Conservation (phyloP, 306 rosid species). For the Pyrus pyrifolia region DNA sequence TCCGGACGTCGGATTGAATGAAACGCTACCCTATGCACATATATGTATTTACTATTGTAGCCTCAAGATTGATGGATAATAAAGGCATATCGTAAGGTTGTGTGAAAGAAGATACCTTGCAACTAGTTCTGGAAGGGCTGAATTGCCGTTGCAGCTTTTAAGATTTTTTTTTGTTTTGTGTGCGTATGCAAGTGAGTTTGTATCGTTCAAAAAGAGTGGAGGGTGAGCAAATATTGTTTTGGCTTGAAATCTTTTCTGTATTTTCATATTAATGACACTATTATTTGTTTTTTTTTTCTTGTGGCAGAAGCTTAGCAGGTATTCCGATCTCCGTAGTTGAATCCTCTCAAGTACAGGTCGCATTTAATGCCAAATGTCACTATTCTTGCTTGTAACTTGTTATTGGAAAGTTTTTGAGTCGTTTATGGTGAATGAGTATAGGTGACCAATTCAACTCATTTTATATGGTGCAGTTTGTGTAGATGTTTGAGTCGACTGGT, state of each 20-base stretch:
- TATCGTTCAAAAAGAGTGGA: neutral
- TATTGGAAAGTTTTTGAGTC: neutral
- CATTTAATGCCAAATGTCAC: neutral
- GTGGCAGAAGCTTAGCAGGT: constrained; percentile 32
- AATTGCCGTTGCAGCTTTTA: neutral
- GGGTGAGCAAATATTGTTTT: neutral
- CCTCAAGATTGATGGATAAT: neutral
- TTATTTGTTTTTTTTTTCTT: neutral
- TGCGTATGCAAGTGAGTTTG: neutral
- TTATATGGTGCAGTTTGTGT: neutral
- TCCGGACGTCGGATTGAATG: too few species aligned
- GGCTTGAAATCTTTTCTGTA: neutral
- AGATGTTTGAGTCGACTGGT: constrained; percentile 21
- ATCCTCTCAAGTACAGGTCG: constrained; percentile 27
- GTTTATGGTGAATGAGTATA: neutral
- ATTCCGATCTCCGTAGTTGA: neutral
- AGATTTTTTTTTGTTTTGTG: neutral
- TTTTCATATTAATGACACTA: neutral
- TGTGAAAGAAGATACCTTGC: neutral
- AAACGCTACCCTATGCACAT: too few species aligned
- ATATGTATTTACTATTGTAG: neutral
- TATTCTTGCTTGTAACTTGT: neutral
- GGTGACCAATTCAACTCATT: neutral
- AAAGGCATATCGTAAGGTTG: neutral
- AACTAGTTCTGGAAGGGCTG: neutral